Base-by-base conservation (phyloP, 129 eudicot genomes). In the Mikania micrantha region DNA sequence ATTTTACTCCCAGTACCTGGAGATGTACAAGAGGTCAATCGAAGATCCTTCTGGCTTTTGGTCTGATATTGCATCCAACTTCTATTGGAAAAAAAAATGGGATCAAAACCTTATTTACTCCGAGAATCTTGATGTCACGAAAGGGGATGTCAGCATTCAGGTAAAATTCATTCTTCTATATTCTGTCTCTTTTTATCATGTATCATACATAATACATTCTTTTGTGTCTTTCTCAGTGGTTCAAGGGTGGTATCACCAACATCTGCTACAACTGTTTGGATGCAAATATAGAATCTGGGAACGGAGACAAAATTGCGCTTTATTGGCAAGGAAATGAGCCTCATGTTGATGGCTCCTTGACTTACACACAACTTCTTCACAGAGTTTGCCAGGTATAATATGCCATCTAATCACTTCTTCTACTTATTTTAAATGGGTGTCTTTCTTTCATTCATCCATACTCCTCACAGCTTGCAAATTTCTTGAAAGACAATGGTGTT, bases 181-280 rank as follows among this genome's bases (percentile, higher is more conserved):
- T n/a, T n/a, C n/a, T n/a, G n/a, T n/a, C 4, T 4, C 2, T 29
- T 4, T 38, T 71, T 3, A 49, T 25, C 52, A 63, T 31, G 28
- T 54, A 27, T 9, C 25, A 32, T 13, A 44, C 10, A 39, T 15
- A 64, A 66, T 19, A 10, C 31, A 21, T 16, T 50, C 50, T 13
- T 56, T 74, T 10, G 31, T 4, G 47, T 49, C 57, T 31, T 27
- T n/a, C 25, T 24, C 90, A 93, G 99, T 93, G 99, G 99, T 93
- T 93, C 78, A 85, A 86, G 72, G 99, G 96, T 31, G 99, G 95
- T 34, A 73, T 85, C 19, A 93, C 99, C 83, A 93, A 93, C 76
- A 86, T 89, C 24, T 89, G 95, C 83, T 93, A 89, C 79, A 93
- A 93, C 64, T 94, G 96, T 83, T 81, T 94, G 81, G 99, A 94